A percentile compares a stretch with the other conserved stretches of the same genome.
phyloP scores from a whole-genome alignment of 768 basidiomycete genomes.

The Termitomyces sp. region DNA sequence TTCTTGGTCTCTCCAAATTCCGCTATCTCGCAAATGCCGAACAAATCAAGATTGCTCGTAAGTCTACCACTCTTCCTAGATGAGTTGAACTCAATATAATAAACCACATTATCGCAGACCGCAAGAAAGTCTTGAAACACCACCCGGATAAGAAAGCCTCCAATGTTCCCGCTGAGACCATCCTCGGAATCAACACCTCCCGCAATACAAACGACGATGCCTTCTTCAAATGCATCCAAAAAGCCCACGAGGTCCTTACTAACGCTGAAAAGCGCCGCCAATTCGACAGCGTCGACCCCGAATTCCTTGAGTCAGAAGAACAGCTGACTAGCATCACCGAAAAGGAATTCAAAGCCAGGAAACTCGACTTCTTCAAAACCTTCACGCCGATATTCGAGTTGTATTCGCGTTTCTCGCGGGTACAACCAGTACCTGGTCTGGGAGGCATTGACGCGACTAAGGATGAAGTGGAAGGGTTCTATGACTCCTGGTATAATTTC shows the following conservation, averaged over 20 bases:
- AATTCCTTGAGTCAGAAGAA: slow-evolving; percentile 67
- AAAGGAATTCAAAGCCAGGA: slow-evolving; percentile 56
- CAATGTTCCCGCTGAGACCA: slow-evolving; percentile 24
- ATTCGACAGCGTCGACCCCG: slow-evolving; percentile 94
- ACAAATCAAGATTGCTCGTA: slow-evolving; percentile 96
- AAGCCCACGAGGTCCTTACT: slow-evolving; percentile 92
- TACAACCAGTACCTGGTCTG: slow-evolving; percentile 78
- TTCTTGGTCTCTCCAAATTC: slow-evolving; percentile 89
- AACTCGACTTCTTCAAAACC: slow-evolving; percentile 65
- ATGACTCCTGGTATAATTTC: slow-evolving; percentile 99
- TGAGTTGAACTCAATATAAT: background rate
- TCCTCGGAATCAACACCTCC: slow-evolving; percentile 50
- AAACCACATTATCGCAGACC: slow-evolving; percentile 59
- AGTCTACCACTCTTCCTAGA: slow-evolving; percentile 28
- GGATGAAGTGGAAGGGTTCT: slow-evolving; percentile 85
- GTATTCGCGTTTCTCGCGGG: slow-evolving; percentile 89
- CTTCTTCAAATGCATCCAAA: slow-evolving; percentile 99
- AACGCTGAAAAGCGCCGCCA: slow-evolving; percentile 86
- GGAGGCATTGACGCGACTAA: slow-evolving; percentile 72
- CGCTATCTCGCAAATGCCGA: slow-evolving; percentile 83
- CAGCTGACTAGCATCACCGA: slow-evolving; percentile 63
- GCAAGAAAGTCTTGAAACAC: slow-evolving; percentile 98
- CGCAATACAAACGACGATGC: slow-evolving; percentile 93
- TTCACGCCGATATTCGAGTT: slow-evolving; percentile 85
- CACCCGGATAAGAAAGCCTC: slow-evolving; percentile 93